Evolutionary conservation across 139 green algal genomes (phyloP).

Genomic region (Zygnema cylindricum): DNA sequence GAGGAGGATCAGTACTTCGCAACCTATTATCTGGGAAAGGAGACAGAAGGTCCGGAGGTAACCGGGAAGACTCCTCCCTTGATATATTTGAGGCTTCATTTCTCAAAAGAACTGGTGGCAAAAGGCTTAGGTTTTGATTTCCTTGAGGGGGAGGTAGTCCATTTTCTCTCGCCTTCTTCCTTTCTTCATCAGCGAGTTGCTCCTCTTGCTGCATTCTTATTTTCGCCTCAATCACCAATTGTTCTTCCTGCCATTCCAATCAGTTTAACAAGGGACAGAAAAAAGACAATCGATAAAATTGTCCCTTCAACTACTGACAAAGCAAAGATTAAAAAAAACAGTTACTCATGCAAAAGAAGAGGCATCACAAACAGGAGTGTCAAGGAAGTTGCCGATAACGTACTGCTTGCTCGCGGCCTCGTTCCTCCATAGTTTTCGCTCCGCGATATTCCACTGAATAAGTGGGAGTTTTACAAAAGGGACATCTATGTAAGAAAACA

Average conservation of each 20-base stretch:
- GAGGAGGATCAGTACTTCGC: too few species aligned
- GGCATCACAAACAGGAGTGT: background rate
- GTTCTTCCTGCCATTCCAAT: slow-evolving; percentile 44
- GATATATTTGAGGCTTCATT: too few species aligned
- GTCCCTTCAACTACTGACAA: too few species aligned
- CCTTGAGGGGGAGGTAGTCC: background rate
- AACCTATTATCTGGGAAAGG: too few species aligned
- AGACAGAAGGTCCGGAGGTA: background rate
- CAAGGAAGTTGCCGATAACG: background rate
- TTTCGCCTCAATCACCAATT: slow-evolving; percentile 62
- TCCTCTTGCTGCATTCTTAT: slow-evolving; percentile 53
- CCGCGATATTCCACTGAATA: slow-evolving; percentile 64
- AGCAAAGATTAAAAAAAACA: slow-evolving; percentile 2
- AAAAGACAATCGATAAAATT: background rate
- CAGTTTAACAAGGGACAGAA: background rate
- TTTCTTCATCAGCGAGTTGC: slow-evolving; percentile 4
- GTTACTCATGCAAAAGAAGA: background rate
- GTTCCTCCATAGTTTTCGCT: slow-evolving; percentile 46
- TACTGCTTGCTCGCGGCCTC: slow-evolving; percentile 48
- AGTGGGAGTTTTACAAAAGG: slow-evolving; percentile 62
- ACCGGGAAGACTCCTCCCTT: background rate
- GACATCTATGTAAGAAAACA: too few species aligned
- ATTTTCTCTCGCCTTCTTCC: background rate
- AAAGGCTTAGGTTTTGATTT: too few species aligned
- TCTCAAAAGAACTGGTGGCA: too few species aligned